These are phyloP conservation scores for Mimosa bimucronata DNA, from an alignment of 306 rosid genomes.

Conservation along the genomic window DNA sequence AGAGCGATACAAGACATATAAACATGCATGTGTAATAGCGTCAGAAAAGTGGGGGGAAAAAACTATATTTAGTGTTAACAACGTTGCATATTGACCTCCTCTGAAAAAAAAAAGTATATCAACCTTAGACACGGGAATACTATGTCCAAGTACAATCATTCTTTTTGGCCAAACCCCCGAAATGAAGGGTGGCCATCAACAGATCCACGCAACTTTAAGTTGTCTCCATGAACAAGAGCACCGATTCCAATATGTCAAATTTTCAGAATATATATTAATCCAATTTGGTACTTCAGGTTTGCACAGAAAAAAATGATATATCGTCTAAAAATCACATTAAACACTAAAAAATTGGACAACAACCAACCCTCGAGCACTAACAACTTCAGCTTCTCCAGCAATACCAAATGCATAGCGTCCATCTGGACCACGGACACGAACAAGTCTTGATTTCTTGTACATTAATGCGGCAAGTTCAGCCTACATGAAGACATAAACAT, in stretches of 20 bases:
- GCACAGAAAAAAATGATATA: not conserved
- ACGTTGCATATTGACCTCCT: not conserved
- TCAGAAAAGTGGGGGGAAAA: not conserved
- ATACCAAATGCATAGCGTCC: constrained; percentile 83
- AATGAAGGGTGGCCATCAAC: constrained; percentile 1
- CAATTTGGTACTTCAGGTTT: not conserved
- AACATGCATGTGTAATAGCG: not conserved
- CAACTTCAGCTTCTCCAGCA: constrained; percentile 85
- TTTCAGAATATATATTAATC: not conserved
- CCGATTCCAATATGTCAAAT: not conserved
- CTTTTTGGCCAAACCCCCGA: not conserved
- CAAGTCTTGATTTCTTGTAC: constrained; percentile 86
- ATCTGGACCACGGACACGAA: constrained; percentile 65
- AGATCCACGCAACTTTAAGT: constrained; percentile 6
- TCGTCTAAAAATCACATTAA: constrained; percentile 8
- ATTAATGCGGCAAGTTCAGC: constrained; percentile 93
- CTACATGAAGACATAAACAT: constrained; percentile 43
- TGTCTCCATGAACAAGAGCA: not conserved
- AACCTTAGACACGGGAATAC: constrained; percentile 26
- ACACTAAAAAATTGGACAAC: constrained; percentile 19
- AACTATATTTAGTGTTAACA: constrained; percentile 18
- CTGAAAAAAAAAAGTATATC: not conserved
- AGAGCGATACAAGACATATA: constrained; percentile 5
- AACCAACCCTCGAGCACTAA: constrained; percentile 88
- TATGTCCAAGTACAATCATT: not conserved